Evolutionary conservation across 2,329 filamentous ascomycete species (phyloP), one percentile per base, ranked within the genome.

Genomic region (Teratosphaeria destructans): DNA sequence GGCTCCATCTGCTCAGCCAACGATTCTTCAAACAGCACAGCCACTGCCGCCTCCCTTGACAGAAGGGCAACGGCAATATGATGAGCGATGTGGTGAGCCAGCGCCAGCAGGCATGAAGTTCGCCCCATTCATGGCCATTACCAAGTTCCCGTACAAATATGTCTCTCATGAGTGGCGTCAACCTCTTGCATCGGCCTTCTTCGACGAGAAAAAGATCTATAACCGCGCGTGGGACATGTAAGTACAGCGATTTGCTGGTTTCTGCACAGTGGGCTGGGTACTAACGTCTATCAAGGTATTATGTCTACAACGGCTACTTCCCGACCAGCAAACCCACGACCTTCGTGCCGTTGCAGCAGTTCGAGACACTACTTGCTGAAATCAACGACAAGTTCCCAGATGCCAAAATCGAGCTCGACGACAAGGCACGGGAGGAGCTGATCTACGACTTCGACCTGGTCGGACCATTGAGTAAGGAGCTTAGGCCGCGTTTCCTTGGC

Each of bases 141-240:
- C 75, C 29, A 78, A 76, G 23, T 90, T 86, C 65, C 82, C 84
- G 0, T 78, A 81, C 62, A 77, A 74, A 58, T 89, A 81, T 69
- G 81, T 86, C 52, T 79, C 81, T 59, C 79, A 78, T 61, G 61
- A 63, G 12, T 66, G 68, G 59, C 65, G 65, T 60, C 60, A 88
- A 82, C 67, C 74, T 67, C 62, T 80, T 72, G 68, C 79, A 66
- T 64, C 82, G 76, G 71, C 65, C 66, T 79, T 82, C 71, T 90
- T 89, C 65, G 77, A 82, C 37, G 68, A 71, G 3, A 80, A 75
- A 32, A 77, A 89, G 56, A 77, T 88, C 63, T 82, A 81, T 66
- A 73, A 77, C 2, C 80, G 83, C 60, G 68, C 76, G 11, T 96
- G 91, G 91, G 85, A 93, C 63, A 76, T 95, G 89, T 94, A 78